A percentile compares a stretch with the other conserved stretches of the same genome.
These are phyloP conservation scores for Penicillium ucsense DNA, from an alignment of 495 filamentous ascomycete species.

Conservation along the genomic window DNA sequence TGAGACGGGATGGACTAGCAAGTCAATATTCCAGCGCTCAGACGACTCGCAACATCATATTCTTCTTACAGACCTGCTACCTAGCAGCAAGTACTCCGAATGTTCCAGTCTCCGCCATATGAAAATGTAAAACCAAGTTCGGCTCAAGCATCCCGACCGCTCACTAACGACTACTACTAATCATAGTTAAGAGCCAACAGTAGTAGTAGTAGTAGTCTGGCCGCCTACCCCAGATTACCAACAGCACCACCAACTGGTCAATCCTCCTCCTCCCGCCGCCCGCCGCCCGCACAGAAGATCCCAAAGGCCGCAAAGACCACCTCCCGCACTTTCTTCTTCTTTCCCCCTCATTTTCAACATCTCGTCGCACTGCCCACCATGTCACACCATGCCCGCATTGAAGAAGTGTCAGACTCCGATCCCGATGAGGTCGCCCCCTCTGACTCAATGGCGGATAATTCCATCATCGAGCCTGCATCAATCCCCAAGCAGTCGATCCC, in stretches of 20 bases:
- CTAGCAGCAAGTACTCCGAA: too few species aligned
- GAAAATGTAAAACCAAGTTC: too few species aligned
- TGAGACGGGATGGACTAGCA: too few species aligned
- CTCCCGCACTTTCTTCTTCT: conserved; percentile 9
- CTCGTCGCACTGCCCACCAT: conserved; percentile 34
- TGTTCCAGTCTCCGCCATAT: too few species aligned
- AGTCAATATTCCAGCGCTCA: too few species aligned
- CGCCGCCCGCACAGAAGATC: conserved; percentile 7
- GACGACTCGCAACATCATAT: too few species aligned
- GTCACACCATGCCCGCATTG: conserved; percentile 73
- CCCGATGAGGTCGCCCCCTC: conserved; percentile 66
- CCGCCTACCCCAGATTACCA: background rate
- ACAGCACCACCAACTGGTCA: background rate
- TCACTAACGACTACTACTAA: too few species aligned
- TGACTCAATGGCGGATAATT: conserved; percentile 44
- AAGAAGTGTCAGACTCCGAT: conserved; percentile 80
- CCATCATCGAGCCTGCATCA: conserved; percentile 28
- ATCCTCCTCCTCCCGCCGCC: background rate
- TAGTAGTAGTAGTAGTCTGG: background rate
- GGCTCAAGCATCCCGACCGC: too few species aligned
- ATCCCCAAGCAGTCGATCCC: conserved; percentile 4
- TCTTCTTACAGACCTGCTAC: too few species aligned
- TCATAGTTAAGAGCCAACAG: too few species aligned
- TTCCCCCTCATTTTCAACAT: background rate
- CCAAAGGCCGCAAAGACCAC: conserved; percentile 1